Evolutionary conservation across 2,329 filamentous ascomycete genomes (phyloP), one percentile per base, ranked within the genome.

Genomic region (Sclerotinia nivalis): DNA sequence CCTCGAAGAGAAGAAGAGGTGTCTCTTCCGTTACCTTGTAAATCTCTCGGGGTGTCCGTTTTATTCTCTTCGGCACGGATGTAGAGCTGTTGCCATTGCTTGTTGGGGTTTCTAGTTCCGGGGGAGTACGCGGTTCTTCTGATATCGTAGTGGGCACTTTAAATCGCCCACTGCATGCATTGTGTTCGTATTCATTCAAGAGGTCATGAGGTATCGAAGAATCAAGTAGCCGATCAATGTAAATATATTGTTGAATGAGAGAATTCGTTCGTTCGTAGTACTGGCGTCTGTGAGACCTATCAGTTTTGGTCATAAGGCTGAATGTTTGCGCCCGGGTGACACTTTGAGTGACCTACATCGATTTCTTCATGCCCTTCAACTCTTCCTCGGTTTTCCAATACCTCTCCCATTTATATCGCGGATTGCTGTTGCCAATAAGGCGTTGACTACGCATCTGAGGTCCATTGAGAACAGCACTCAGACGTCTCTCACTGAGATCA

Each of bases 241-340:
- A 97, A 73, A 96, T 85, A 79, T 97, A 98, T 79, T 97, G 91
- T 79, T 96, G 92, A 71, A 98, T 89, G 56, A 97, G 84, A 74
- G 90, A 89, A 81, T 98, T 98, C 78, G 90, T 95, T 56, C 92
- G 88, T 83, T 96, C 90, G 78, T 98, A 97, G 82, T 97, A 97
- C 77, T 90, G 78, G 60, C 93, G 91, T 71, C 88, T 90, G 28
- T 56, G 12, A 54, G n/a, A 40, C 22, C 68, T 9, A 60, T 76
- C 34, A 76, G 73, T 67, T 45, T 70, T 52, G 68, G 68, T 73
- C 40, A 54, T 54, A 70, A 59, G 56, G 56, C 50, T 65, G 34
- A 7, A 69, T 28, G 25, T 52, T 52, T 61, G 66, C 61, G 55
- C 34, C 43, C 52, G 55, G 5, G 66, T 45, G 45, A 69, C 49